Evolutionary conservation across 2,329 filamentous ascomycete genomes (phyloP).

Genomic region (Chrysosporium queenslandicum): DNA sequence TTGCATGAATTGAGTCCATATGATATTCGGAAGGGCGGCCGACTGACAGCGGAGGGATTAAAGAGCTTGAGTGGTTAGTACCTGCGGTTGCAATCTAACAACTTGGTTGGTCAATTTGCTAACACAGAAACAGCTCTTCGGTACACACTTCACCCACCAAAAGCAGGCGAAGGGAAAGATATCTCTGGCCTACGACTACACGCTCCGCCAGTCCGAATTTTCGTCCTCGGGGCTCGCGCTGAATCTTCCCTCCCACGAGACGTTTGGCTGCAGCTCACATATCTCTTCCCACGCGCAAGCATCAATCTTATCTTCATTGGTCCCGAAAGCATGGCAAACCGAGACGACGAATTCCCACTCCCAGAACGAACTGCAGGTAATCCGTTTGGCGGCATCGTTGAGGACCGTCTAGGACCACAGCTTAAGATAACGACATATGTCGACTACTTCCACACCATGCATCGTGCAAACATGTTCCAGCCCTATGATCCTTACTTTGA

Average conservation of each 20-base stretch:
- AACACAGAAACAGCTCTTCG: constrained; percentile 56
- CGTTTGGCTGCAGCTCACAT: constrained; percentile 86
- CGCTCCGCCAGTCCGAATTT: constrained; percentile 80
- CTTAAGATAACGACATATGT: constrained; percentile 98
- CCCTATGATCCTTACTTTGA: constrained; percentile 98
- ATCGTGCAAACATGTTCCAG: constrained; percentile 79
- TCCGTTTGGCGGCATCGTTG: constrained; percentile 86
- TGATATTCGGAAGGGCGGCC: constrained; percentile 60
- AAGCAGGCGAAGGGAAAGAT: constrained; percentile 59
- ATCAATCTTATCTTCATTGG: constrained; percentile 92
- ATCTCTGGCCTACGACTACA: constrained; percentile 73
- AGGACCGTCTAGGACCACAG: constrained; percentile 75
- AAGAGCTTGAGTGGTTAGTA: constrained; percentile 82
- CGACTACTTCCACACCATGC: constrained; percentile 95
- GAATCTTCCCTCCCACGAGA: constrained; percentile 91
- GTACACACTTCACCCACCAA: constrained; percentile 85
- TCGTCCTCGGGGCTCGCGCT: constrained; percentile 89
- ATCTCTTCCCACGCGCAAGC: constrained; percentile 84
- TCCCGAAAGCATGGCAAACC: constrained; percentile 89
- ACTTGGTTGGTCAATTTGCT: constrained; percentile 14
- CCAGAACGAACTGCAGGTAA: constrained; percentile 76
- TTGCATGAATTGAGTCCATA: constrained; percentile 94
- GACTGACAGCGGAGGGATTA: constrained; percentile 76
- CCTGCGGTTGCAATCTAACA: constrained; percentile 3
- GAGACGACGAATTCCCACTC: constrained; percentile 83